A percentile compares a stretch with the other conserved stretches of the same genome.
Conservation (phyloP, 106 monocot species). For the Phalaenopsis aphrodite region DNA sequence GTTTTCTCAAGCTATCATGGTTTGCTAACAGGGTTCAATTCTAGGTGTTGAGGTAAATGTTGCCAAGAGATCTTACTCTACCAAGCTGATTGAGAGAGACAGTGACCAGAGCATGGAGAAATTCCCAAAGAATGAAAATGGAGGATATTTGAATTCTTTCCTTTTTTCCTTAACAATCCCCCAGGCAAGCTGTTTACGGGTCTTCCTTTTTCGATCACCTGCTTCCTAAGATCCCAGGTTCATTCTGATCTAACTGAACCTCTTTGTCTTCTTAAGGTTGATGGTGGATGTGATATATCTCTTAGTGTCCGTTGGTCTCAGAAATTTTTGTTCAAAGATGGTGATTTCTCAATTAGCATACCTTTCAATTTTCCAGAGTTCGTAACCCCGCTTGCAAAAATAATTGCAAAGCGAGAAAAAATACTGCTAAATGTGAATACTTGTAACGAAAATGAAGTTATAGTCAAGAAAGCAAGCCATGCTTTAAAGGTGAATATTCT, state of each 20-base stretch:
- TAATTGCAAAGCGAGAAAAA: slow-evolving; percentile 59
- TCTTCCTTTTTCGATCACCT: neutral
- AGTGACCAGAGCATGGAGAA: slow-evolving; percentile 26
- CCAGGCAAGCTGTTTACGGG: slow-evolving; percentile 30
- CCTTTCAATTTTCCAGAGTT: slow-evolving; percentile 88
- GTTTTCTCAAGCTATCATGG: slow-evolving; percentile 45
- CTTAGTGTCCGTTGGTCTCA: slow-evolving; percentile 73
- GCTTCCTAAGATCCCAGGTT: neutral
- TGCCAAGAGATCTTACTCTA: slow-evolving; percentile 46
- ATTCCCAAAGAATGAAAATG: slow-evolving; percentile 27
- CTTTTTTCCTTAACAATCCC: slow-evolving; percentile 60
- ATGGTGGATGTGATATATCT: slow-evolving; percentile 64
- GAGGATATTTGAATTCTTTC: slow-evolving; percentile 45
- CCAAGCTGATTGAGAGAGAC: slow-evolving; percentile 38
- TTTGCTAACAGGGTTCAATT: slow-evolving; percentile 98
- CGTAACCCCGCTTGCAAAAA: slow-evolving; percentile 65
- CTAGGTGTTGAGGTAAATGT: slow-evolving; percentile 80
- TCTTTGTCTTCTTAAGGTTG: slow-evolving; percentile 33
- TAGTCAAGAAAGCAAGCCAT: slow-evolving; percentile 63
- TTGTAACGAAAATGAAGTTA: slow-evolving; percentile 59
- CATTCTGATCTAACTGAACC: neutral
- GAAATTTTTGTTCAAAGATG: slow-evolving; percentile 64
- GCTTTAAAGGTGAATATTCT: slow-evolving; percentile 55
- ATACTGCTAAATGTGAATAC: slow-evolving; percentile 60
- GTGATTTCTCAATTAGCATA: slow-evolving; percentile 49